phyloP scores from a whole-genome alignment of 768 basidiomycete species.

The Mycena chlorophos region DNA sequence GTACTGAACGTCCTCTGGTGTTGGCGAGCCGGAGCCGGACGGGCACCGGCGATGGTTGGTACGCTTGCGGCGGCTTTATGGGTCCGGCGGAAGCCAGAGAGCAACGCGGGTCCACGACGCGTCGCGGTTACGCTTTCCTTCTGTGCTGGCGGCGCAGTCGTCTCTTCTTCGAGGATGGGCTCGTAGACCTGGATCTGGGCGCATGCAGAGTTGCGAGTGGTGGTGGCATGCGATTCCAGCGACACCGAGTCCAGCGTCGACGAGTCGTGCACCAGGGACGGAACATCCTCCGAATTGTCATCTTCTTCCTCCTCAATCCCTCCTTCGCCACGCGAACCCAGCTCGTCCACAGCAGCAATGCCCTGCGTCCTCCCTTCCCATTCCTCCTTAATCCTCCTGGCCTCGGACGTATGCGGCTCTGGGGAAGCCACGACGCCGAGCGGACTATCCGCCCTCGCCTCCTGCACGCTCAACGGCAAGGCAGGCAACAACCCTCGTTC shows the following conservation, averaged over 20 bases:
- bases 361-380: constrained; percentile 50
- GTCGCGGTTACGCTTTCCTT: background rate
- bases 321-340: constrained; percentile 38
- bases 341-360: constrained; percentile 32
- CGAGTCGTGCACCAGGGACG: background rate
- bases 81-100: background rate
- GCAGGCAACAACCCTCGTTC: constrained; percentile 61
- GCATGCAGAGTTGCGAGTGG: background rate
- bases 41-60: constrained; percentile 7
- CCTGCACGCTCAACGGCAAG: constrained; percentile 41
- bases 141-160: background rate
- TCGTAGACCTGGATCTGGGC: background rate
- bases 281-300: background rate
- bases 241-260: background rate
- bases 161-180: background rate
- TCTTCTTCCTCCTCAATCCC: constrained; percentile 6
- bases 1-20: constrained; percentile 30
- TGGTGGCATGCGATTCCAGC: background rate
- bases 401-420: constrained; percentile 38
- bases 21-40: constrained; percentile 15
- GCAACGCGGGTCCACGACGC: background rate
- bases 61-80: background rate
- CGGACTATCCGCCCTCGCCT: constrained; percentile 35
- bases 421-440: constrained; percentile 36
- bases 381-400: constrained; percentile 52